Evolutionary conservation across 2,329 filamentous ascomycete genomes (phyloP).

Genomic region (Hypoxylon sp.): DNA sequence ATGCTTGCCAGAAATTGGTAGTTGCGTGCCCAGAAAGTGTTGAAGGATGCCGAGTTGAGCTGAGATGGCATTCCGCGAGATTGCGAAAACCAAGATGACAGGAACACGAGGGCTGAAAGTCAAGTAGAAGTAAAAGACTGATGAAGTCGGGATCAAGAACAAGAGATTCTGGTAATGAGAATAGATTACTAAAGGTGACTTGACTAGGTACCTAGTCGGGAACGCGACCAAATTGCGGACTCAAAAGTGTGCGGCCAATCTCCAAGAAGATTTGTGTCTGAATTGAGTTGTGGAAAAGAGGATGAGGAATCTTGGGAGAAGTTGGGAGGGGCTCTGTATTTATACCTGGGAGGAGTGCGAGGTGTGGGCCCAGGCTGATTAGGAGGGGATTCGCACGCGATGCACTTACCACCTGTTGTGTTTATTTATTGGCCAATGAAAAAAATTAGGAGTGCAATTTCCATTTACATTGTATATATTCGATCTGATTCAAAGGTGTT

Average conservation of each 20-base stretch:
- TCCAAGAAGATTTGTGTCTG: neutral
- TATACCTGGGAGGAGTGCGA: neutral
- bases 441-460: neutral
- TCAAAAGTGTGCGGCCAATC: neutral
- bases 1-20: neutral
- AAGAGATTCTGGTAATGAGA: neutral
- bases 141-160: neutral
- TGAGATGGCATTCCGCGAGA: neutral
- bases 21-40: neutral
- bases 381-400: neutral
- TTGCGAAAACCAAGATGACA: neutral
- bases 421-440: neutral
- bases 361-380: slow-evolving; percentile 1
- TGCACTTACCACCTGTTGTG: neutral
- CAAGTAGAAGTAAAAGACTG: neutral
- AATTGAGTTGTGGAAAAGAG: neutral
- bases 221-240: neutral
- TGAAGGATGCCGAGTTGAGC: neutral
- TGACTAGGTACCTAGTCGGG: neutral
- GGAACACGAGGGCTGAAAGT: neutral
- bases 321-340: neutral
- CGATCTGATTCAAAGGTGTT: neutral
- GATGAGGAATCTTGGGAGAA: neutral
- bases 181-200: neutral
- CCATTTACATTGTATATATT: neutral